These are phyloP conservation scores for Brassica balearica DNA, from an alignment of 441 rosid genomes.

Conservation along the genomic window DNA sequence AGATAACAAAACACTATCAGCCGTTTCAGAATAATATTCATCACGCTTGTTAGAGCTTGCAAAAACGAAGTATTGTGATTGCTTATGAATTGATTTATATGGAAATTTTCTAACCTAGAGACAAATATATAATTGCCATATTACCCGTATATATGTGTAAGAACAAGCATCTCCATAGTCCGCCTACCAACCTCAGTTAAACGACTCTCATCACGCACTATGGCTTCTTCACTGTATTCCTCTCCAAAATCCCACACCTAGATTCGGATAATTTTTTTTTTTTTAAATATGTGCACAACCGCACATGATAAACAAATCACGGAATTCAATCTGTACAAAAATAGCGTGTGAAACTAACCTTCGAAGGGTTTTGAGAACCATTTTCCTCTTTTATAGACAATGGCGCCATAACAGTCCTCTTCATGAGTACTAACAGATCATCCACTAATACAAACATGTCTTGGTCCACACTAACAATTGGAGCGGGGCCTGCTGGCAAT, in stretches of 20 bases:
- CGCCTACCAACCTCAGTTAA: constrained; percentile 93
- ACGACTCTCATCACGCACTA: constrained; percentile 88
- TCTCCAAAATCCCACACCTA: constrained; percentile 89
- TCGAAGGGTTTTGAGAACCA: constrained; percentile 84
- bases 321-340: constrained; percentile 3
- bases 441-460: constrained; percentile 89
- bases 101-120: neutral
- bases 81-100: constrained; percentile 18
- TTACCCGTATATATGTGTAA: constrained; percentile 93
- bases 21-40: constrained; percentile 17
- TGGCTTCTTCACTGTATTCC: constrained; percentile 78
- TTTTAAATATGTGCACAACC: neutral
- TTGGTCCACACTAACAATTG: constrained; percentile 80
- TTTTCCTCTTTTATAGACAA: constrained; percentile 91
- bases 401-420: constrained; percentile 86
- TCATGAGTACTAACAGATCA: constrained; percentile 78
- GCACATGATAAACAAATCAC: constrained; percentile 20
- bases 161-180: constrained; percentile 90
- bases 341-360: constrained; percentile 53
- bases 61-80: constrained; percentile 7
- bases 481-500: constrained; percentile 59
- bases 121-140: constrained; percentile 1
- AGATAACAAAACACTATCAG: constrained; percentile 25
- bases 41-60: constrained; percentile 14
- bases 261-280: constrained; percentile 7